A percentile compares a stretch with the other conserved stretches of the same genome.
Evolutionary conservation across 208 protist genomes (phyloP).

Genomic region (Leishmania martiniquensis): DNA sequence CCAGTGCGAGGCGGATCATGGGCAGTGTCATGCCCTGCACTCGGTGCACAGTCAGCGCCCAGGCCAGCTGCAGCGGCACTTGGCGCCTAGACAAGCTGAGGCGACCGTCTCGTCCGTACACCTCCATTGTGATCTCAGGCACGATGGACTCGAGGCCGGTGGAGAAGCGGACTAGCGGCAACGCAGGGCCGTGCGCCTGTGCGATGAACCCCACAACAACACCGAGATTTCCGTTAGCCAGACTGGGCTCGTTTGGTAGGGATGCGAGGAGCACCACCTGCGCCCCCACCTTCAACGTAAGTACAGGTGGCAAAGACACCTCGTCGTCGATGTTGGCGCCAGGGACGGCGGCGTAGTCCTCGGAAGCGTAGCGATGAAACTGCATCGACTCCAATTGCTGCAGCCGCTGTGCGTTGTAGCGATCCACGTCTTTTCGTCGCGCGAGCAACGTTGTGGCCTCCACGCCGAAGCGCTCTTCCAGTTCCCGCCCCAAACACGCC

Average conservation of each 20-base stretch:
- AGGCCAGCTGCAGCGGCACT: slow-evolving; percentile 94
- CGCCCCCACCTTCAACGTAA: slow-evolving; percentile 69
- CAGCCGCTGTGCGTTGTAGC: slow-evolving; percentile 55
- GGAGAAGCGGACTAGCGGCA: slow-evolving; percentile 67
- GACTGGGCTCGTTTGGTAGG: slow-evolving; percentile 37
- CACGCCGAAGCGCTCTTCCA: slow-evolving; percentile 41
- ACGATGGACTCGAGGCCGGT: slow-evolving; percentile 48
- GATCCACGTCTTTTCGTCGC: slow-evolving; percentile 49
- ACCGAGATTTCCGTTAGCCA: slow-evolving; percentile 43
- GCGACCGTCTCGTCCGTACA: slow-evolving; percentile 29
- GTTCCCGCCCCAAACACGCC: slow-evolving; percentile 36
- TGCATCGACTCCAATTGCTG: slow-evolving; percentile 36
- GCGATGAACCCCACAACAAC: slow-evolving; percentile 33
- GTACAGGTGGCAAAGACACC: slow-evolving; percentile 44
- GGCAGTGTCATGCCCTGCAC: slow-evolving; percentile 93
- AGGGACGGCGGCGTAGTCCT: slow-evolving; percentile 72
- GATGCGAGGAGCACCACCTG: slow-evolving; percentile 75
- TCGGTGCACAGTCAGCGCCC: slow-evolving; percentile 95
- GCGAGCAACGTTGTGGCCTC: slow-evolving; percentile 58
- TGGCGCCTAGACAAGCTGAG: slow-evolving; percentile 53
- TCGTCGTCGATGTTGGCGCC: slow-evolving; percentile 64
- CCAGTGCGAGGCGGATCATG: slow-evolving; percentile 56
- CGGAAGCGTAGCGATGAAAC: slow-evolving; percentile 69
- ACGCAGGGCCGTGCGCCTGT: slow-evolving; percentile 32
- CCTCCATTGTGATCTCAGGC: slow-evolving; percentile 49